A percentile compares a stretch with the other conserved stretches of the same genome.
phyloP scores from a whole-genome alignment of 1,284 basidiomycete genomes.

The Cutaneotrichosporon cavernicola region DNA sequence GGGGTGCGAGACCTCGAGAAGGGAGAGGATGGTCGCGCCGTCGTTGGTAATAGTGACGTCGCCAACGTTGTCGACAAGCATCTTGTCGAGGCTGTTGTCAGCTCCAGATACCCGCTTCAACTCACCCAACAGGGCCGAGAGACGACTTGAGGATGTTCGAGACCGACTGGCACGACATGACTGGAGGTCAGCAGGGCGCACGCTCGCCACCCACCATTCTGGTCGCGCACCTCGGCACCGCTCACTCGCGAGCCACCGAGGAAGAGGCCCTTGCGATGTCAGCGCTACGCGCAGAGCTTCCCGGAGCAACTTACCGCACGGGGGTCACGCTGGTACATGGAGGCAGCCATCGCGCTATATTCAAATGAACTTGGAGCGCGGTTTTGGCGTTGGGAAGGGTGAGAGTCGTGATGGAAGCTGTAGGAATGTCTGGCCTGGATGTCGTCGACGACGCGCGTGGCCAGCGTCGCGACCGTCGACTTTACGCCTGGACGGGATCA shows the following conservation, averaged over 20 bases:
- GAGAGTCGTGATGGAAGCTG: constrained; percentile 20
- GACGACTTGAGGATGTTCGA: constrained; percentile 98
- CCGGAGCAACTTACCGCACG: constrained; percentile 45
- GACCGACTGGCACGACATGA: constrained; percentile 92
- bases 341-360: constrained; percentile 45
- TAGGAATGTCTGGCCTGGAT: constrained; percentile 11
- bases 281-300: constrained; percentile 14
- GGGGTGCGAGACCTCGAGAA: constrained; percentile 89
- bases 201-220: constrained; percentile 70
- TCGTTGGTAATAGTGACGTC: constrained; percentile 99
- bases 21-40: constrained; percentile 93
- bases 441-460: constrained; percentile 13
- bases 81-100: constrained; percentile 75
- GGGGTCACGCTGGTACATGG: constrained; percentile 55
- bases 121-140: constrained; percentile 76
- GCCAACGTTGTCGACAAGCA: constrained; percentile 98
- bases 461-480: constrained; percentile 7
- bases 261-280: constrained; percentile 66
- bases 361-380: not conserved
- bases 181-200: constrained; percentile 54
- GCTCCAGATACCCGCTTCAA: not conserved
- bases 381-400: not conserved
- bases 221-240: constrained; percentile 93
- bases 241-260: constrained; percentile 90
- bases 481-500: constrained; percentile 9